A percentile compares a stretch with the other conserved stretches of the same genome.
phyloP scores from a whole-genome alignment of 1,284 basidiomycete genomes.

The Taiwanofungus camphoratus region DNA sequence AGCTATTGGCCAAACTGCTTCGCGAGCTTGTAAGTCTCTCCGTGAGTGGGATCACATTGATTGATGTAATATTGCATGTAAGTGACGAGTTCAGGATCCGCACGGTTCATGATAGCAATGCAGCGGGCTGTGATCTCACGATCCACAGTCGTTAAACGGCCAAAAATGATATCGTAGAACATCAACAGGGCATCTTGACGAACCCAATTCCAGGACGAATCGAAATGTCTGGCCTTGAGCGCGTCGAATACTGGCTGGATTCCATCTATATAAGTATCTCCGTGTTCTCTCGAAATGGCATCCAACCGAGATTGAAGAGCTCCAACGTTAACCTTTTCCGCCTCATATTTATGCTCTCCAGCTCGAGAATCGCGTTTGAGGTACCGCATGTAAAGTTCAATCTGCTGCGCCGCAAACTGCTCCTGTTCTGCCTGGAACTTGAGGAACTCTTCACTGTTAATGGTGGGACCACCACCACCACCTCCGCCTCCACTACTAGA shows the following conservation, averaged over 20 bases:
- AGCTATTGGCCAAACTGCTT: constrained; percentile 97
- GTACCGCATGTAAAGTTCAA: constrained; percentile 96
- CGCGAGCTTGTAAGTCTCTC: constrained; percentile 88
- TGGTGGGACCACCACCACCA: constrained; percentile 71
- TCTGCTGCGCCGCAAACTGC: constrained; percentile 87
- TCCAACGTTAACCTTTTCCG: constrained; percentile 70
- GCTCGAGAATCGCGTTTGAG: constrained; percentile 89
- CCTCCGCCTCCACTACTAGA: constrained; percentile 57
- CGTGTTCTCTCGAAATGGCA: constrained; percentile 83
- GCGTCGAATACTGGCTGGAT: constrained; percentile 93
- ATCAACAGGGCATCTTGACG: constrained; percentile 92
- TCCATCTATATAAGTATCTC: constrained; percentile 90
- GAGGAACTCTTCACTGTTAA: constrained; percentile 97
- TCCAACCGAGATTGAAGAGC: constrained; percentile 86
- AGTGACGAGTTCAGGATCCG: constrained; percentile 82
- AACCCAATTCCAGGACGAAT: constrained; percentile 99
- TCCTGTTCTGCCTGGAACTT: constrained; percentile 95
- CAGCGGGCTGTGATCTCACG: constrained; percentile 96
- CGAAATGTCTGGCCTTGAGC: constrained; percentile 95
- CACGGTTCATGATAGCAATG: constrained; percentile 96
- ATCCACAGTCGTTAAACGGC: constrained; percentile 88
- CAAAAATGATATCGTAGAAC: constrained; percentile 98
- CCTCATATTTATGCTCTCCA: constrained; percentile 85
- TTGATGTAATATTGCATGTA: constrained; percentile 98
- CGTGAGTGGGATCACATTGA: constrained; percentile 74